phyloP scores from a whole-genome alignment of 805 yeast species.

The Kuraishia molischiana region DNA sequence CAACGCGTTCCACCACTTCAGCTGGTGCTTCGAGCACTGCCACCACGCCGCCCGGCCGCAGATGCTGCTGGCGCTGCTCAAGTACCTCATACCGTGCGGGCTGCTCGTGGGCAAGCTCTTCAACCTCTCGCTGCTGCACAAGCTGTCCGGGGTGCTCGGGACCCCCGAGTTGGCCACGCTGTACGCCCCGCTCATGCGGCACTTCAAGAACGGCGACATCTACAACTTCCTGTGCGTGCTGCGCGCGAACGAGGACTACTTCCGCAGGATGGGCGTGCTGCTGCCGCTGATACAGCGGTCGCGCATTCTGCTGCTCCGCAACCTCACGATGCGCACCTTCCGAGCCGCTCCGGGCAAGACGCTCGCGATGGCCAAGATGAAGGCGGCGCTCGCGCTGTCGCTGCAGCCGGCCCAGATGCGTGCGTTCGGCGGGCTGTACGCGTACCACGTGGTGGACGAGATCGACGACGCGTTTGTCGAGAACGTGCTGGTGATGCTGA shows the following conservation, averaged over 20 bases:
- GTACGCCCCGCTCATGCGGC: slow-evolving; percentile 27
- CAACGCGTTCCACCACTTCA: slow-evolving; percentile 35
- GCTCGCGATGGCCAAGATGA: slow-evolving; percentile 8
- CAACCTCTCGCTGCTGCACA: slow-evolving; percentile 17
- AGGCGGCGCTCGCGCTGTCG: slow-evolving; percentile 15
- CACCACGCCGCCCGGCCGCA: slow-evolving; percentile 14
- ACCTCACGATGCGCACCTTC: slow-evolving; percentile 20
- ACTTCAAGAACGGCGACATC: slow-evolving; percentile 33
- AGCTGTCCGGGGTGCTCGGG: not conserved
- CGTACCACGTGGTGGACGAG: slow-evolving; percentile 6
- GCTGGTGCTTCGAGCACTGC: slow-evolving; percentile 36
- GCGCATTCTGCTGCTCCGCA: slow-evolving; percentile 34
- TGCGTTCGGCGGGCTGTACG: not conserved
- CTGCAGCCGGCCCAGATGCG: slow-evolving; percentile 3
- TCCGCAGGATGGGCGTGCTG: slow-evolving; percentile 26
- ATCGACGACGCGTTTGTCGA: slow-evolving; percentile 35
- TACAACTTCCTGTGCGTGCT: slow-evolving; percentile 23
- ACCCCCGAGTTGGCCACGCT: slow-evolving; percentile 15
- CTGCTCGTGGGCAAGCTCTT: slow-evolving; percentile 43
- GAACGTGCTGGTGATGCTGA: slow-evolving; percentile 37
- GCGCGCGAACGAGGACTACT: slow-evolving; percentile 24
- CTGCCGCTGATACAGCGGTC: slow-evolving; percentile 36
- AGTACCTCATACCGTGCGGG: slow-evolving; percentile 41
- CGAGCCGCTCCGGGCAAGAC: slow-evolving; percentile 3
- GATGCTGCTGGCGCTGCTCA: slow-evolving; percentile 28